Evolutionary conservation across 495 filamentous ascomycete species (phyloP), one percentile per base, ranked within the genome.

Genomic region (Oidiodendron maius): DNA sequence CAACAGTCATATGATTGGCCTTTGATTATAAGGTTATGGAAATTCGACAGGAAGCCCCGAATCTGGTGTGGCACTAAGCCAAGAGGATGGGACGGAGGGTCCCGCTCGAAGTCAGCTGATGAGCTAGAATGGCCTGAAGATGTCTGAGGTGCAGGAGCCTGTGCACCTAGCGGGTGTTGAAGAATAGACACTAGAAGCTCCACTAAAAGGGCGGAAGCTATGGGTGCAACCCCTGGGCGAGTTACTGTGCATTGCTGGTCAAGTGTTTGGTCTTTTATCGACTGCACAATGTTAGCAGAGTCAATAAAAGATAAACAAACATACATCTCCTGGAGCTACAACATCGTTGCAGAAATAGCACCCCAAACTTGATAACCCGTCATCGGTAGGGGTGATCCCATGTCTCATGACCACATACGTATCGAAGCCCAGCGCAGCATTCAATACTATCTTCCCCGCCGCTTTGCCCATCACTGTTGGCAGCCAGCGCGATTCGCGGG

Each of bases 311-410:
- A 24, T 34, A 20, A 35, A n/a, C 12, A 32, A 50, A 75, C 86
- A 81, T 74, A 95, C 90, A 69, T 98, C 90, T 54, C 83, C 85
- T 22, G 93, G 93, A 36, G 89, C 87, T 24, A 98, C 93, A 36
- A 98, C 91, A 63, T 98, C 93, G 60, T 94, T 96, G 69, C 93
- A 98, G 64, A 96, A 98, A 61, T 98, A 98, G 59, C 93, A 98
- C 10, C 93, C 93, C 21, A 96, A 74, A 49, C 89, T 84, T 20
- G 79, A 71, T 37, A 71, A 59, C 28, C 63, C 68, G 20, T 71
- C 80, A 16, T 75, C 72, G 20, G 60, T 59, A 13, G 65, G 66
- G 20, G 68, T 59, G 12, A 86, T 66, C 6, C 93, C 93, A 66
- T 98, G 93, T 55, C 93, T 77, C 93, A 98, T 96, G 26, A 95